Base-by-base conservation (phyloP, 2,329 filamentous ascomycete species). In the Pestalotiopsis sp. region DNA sequence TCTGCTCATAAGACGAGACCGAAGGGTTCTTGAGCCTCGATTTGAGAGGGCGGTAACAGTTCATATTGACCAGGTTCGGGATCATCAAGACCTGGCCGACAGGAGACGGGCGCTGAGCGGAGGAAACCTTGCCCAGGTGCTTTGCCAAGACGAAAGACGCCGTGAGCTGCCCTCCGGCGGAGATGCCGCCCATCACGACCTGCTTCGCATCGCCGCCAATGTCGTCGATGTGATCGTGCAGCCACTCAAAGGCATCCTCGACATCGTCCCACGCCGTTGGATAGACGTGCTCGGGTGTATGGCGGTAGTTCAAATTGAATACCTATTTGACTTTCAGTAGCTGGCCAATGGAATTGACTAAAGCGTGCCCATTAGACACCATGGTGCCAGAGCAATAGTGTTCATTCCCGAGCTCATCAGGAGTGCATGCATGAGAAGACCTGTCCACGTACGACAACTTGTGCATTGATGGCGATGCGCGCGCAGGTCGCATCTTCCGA, bases 231-330 rank as follows among this genome's bases (percentile, higher is more conserved):
- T 86, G 77, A 14, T 77, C 76, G 64, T 88, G 83, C 0, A 87
- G 74, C 88, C 88, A 91, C 20, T 82, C 77, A 39, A 88, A 85
- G 0, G 84, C 82, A 60, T 90, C 88, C 68, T 87, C 83, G 0
- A 80, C 75, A 61, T 91, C 88, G 58, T 85, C 70, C 83, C 84
- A 88, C 0, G 83, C 81, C 0, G 81, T 84, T 0, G 88, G 88
- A 68, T 85, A 90, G 0, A 69, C 72, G 70, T 82, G 77, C 65
- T 89, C 84, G 0, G 88, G 88, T 0, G 87, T 87, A 72, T 90
- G 87, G 0, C 88, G 84, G 73, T 90, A 90, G 71, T 88, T 87
- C 13, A 89, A 78, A 57, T 88, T 87, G 1, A 89, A 72, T 3
- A 66, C 41, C 41, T 49, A 9, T n/a, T 31, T 6, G 13, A 59